These are phyloP conservation scores for Buxus sempervirens DNA, from an alignment of 164 flowering plant genomes.

Conservation along the genomic window DNA sequence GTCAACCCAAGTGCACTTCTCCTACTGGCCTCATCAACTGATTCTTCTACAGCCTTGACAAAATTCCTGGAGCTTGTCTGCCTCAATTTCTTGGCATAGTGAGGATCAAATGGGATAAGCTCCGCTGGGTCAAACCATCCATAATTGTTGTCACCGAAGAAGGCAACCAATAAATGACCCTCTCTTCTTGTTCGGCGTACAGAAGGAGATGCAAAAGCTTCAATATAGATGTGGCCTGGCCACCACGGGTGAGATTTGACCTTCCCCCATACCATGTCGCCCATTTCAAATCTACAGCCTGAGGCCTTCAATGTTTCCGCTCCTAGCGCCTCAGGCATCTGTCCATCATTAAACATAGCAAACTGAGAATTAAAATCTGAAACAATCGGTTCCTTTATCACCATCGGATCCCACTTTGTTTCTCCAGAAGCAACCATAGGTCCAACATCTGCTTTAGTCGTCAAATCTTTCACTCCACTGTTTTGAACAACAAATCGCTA, in stretches of 20 bases:
- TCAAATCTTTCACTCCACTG: too few species aligned
- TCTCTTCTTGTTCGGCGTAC: slow-evolving; percentile 48
- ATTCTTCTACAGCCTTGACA: slow-evolving; percentile 69
- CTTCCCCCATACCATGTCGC: slow-evolving; percentile 83
- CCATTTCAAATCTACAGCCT: slow-evolving; percentile 22
- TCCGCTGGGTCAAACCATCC: slow-evolving; percentile 77
- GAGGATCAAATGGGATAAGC: slow-evolving; percentile 53
- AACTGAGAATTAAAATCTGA: too few species aligned
- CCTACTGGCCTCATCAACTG: slow-evolving; percentile 55
- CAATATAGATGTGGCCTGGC: slow-evolving; percentile 68
- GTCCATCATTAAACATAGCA: too few species aligned
- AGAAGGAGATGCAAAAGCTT: slow-evolving; percentile 48
- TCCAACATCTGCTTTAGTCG: too few species aligned
- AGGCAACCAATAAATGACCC: slow-evolving; percentile 69
- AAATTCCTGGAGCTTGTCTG: slow-evolving; percentile 48
- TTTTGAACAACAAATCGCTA: too few species aligned
- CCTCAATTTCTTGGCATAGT: slow-evolving; percentile 49
- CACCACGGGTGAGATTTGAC: slow-evolving; percentile 88
- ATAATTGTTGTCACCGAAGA: slow-evolving; percentile 75
- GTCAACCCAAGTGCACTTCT: slow-evolving; percentile 49
- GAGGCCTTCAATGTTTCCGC: slow-evolving; percentile 4
- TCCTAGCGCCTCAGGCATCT: slow-evolving; percentile 12
- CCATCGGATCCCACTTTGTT: too few species aligned
- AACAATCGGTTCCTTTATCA: too few species aligned
- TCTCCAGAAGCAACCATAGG: too few species aligned